Evolutionary conservation across 352 stramenopile species (phyloP).

Genomic region (Phytopythium ostracodes): DNA sequence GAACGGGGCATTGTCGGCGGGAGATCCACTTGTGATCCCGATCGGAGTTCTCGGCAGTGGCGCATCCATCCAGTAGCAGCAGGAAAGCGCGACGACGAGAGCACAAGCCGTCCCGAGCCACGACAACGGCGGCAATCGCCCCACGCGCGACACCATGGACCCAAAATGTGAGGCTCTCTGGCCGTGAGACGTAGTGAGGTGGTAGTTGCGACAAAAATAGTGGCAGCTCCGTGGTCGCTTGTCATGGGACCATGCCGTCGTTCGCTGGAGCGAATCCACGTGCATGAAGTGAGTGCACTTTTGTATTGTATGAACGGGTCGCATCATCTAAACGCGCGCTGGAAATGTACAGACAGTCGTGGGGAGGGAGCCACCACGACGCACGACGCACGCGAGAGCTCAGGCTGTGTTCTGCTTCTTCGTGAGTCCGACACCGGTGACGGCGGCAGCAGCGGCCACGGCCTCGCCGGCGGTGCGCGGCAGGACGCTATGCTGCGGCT

Average conservation of each 20-base stretch:
- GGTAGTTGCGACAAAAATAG: not conserved
- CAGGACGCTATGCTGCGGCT: conserved; percentile 9
- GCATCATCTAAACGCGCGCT: too few relatives aligned
- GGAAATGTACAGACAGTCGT: too few relatives aligned
- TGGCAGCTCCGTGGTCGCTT: not conserved
- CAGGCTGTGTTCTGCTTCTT: conserved; percentile 8
- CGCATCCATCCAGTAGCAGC: not conserved
- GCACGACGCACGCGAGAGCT: not conserved
- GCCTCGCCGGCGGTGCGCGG: conserved; percentile 6
- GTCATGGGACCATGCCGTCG: too few relatives aligned
- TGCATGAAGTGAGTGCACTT: not conserved
- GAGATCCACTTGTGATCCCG: not conserved
- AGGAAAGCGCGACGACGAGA: not conserved
- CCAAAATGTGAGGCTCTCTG: too few relatives aligned
- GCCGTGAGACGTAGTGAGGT: not conserved
- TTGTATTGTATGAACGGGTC: not conserved
- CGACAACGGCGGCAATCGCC: not conserved
- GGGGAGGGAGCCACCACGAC: not conserved
- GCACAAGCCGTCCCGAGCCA: not conserved
- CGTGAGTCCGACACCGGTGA: not conserved
- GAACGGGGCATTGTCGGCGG: not conserved
- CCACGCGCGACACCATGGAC: not conserved
- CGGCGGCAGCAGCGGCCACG: not conserved
- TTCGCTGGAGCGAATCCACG: not conserved
- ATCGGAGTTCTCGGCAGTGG: not conserved